These are phyloP conservation scores for Oxyria digyna DNA, from an alignment of 148 eudicot genomes.

Conservation along the genomic window DNA sequence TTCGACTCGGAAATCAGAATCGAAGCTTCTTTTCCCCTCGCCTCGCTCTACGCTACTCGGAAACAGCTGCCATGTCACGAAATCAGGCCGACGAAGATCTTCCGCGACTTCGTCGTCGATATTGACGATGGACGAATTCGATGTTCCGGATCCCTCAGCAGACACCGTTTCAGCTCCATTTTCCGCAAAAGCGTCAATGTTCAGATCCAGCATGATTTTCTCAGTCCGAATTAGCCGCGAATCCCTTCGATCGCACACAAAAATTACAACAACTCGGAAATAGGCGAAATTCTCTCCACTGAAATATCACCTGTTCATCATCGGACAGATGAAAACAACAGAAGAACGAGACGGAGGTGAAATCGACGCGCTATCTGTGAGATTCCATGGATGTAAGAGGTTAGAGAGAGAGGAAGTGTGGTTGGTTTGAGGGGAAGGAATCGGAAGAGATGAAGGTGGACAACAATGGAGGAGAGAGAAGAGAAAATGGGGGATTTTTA, in stretches of 20 bases:
- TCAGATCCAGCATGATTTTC: conserved; percentile 8
- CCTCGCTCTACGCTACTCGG: background rate
- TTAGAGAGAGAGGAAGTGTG: background rate
- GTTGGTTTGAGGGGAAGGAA: conserved; percentile 9
- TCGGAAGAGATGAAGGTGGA: background rate
- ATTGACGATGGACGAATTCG: conserved; percentile 10
- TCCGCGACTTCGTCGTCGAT: conserved; percentile 18
- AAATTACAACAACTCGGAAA: background rate
- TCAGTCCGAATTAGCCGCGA: background rate
- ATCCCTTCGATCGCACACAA: background rate
- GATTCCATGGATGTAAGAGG: background rate
- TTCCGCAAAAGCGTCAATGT: conserved; percentile 5
- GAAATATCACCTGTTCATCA: background rate
- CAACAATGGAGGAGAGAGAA: background rate
- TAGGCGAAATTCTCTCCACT: background rate
- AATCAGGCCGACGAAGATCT: conserved; percentile 3
- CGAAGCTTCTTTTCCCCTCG: background rate
- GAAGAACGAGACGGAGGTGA: background rate
- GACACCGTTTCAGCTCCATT: conserved; percentile 6
- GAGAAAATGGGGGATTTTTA: background rate
- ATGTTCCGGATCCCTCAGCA: conserved; percentile 5
- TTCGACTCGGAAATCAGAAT: conserved; percentile 1
- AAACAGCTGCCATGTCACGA: conserved; percentile 8
- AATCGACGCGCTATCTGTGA: background rate
- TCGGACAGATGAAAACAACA: background rate